Base-by-base conservation (phyloP, 768 basidiomycete species). In the Tulasnella sp. region DNA sequence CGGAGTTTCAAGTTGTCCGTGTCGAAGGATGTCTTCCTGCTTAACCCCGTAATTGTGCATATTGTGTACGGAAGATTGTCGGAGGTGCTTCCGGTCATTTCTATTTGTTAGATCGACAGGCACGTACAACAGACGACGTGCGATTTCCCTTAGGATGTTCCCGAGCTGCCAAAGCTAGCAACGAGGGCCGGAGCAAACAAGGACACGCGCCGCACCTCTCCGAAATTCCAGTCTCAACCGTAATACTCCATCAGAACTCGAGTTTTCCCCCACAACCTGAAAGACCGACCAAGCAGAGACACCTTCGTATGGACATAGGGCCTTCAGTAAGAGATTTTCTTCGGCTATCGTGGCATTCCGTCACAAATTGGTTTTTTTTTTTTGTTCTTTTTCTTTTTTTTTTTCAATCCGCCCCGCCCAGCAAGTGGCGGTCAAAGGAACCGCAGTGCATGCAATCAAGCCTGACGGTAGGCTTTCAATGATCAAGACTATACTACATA, bases 1-100 rank as follows among this genome's bases (percentile, higher is more conserved):
- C 54, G 54, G 54, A 54, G 54, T 54, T 11, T n/a, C 54, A 54
- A 54, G 54, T 54, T 54, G 54, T 54, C 54, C 54, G 54, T n/a
- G 54, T 54, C n/a, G 3, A n/a, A 9, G 46, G 14, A n/a, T n/a
- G 46, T 22, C 54, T n/a, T 46, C 46, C 9, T 42, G 4, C 42
- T 46, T 54, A 54, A 54, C 54, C 54, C 54, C 54, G 24, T 11
- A n/a, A 4, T 22, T 5, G 54, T 9, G n/a, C 7, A 54, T 54
- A n/a, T 54, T 54, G 54, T 54, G 11, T 22, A 54, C 24, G 54
- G 22, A 22, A 54, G 22, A n/a, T n/a, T 54, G 22, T 54, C 54
- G 54, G n/a, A 54, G 54, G n/a, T n/a, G 50, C 50, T 24, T 54
- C 50, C 22, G 4, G 24, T 22, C 6, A n/a, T 22, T 54, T 54